Conservation (phyloP, 805 yeast genomes). For the Aciculoconidium aculeatum region DNA sequence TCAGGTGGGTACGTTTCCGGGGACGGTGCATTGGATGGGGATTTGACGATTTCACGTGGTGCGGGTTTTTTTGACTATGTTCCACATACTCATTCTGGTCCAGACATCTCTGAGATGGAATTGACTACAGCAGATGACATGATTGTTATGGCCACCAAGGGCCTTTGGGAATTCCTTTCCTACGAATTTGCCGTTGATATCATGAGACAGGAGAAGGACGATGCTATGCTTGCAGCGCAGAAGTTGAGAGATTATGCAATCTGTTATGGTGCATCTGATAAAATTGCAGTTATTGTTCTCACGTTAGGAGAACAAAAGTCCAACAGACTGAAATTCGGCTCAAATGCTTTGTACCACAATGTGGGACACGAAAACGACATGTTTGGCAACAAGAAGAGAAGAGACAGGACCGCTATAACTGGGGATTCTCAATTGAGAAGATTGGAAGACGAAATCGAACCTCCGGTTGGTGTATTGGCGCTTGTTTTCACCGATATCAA, state of each 20-base stretch:
- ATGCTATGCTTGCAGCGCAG: conserved; percentile 89
- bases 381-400: conserved; percentile 31
- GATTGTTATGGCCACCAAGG: conserved; percentile 76
- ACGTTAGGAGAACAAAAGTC: conserved; percentile 52
- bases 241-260: conserved; percentile 90
- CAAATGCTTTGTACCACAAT: conserved; percentile 30
- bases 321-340: conserved; percentile 20
- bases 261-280: conserved; percentile 81
- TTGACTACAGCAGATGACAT: conserved; percentile 72
- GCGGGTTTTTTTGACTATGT: conserved; percentile 83
- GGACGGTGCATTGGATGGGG: conserved; percentile 80
- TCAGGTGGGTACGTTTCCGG: conserved; percentile 89
- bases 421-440: conserved; percentile 79
- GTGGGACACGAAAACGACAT: conserved; percentile 32
- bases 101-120: conserved; percentile 61
- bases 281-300: conserved; percentile 74
- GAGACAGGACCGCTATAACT: conserved; percentile 42
- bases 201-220: conserved; percentile 70
- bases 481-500: conserved; percentile 97
- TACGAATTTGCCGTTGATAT: conserved; percentile 88
- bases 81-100: conserved; percentile 87
- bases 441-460: conserved; percentile 83
- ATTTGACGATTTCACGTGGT: conserved; percentile 78
- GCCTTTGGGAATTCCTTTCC: conserved; percentile 79
- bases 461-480: conserved; percentile 92